These are phyloP conservation scores for Tricholoma terreum DNA, from an alignment of 768 basidiomycete species.

Conservation along the genomic window DNA sequence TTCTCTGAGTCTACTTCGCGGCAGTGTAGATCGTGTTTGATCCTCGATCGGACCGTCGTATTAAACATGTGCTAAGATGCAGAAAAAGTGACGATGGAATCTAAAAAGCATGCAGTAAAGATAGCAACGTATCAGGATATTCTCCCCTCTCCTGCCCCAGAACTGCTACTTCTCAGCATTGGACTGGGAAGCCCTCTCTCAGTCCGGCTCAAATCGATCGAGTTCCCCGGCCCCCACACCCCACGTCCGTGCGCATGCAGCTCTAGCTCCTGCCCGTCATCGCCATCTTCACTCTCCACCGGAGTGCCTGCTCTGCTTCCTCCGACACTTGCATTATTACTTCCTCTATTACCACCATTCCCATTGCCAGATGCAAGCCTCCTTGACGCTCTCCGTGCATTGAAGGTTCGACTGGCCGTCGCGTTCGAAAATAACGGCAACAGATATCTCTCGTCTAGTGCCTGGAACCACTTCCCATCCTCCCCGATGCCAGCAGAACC, in stretches of 20 bases:
- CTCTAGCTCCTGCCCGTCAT: conserved; percentile 42
- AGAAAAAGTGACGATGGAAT: neutral
- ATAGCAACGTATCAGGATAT: conserved; percentile 15
- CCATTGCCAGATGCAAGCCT: conserved; percentile 37
- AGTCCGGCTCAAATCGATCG: conserved; percentile 49
- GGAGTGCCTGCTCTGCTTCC: conserved; percentile 33
- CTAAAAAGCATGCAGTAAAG: neutral
- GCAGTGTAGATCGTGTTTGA: too few relatives aligned
- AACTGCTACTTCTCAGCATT: conserved; percentile 41
- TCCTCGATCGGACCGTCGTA: too few relatives aligned
- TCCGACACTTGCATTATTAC: neutral
- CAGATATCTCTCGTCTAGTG: conserved; percentile 91
- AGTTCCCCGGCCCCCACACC: conserved; percentile 12
- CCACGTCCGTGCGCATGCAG: conserved; percentile 19
- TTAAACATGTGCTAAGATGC: neutral
- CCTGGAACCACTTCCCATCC: conserved; percentile 95
- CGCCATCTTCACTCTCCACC: conserved; percentile 40
- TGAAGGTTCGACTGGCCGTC: conserved; percentile 83
- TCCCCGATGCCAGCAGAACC: conserved; percentile 38
- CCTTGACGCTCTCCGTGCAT: conserved; percentile 64
- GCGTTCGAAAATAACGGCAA: conserved; percentile 92
- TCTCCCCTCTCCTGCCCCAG: conserved; percentile 16
- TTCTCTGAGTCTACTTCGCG: too few relatives aligned
- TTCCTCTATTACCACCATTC: conserved; percentile 35
- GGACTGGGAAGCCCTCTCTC: conserved; percentile 68